These are phyloP conservation scores for Nematocida sp. DNA, from an alignment of 371 early-diverging fungal species.

Conservation along the genomic window DNA sequence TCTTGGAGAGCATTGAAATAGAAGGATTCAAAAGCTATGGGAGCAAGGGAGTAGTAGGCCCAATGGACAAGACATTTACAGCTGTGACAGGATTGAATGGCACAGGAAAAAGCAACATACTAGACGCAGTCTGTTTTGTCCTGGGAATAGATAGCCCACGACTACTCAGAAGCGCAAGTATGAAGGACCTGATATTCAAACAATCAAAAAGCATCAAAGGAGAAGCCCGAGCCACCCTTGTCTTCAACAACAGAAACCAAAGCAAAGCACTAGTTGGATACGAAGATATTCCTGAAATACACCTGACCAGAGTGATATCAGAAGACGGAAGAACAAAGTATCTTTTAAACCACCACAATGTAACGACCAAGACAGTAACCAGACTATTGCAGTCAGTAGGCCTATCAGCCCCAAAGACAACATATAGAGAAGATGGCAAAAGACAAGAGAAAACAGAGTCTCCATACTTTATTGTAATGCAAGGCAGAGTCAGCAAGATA, in stretches of 20 bases:
- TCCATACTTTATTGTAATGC: slow-evolving; percentile 47
- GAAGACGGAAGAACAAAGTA: slow-evolving; percentile 54
- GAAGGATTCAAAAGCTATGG: slow-evolving; percentile 65
- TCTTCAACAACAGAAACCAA: slow-evolving; percentile 39
- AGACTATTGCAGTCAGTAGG: slow-evolving; percentile 71
- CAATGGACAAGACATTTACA: slow-evolving; percentile 70
- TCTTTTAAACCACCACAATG: slow-evolving; percentile 82
- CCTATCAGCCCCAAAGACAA: slow-evolving; percentile 69
- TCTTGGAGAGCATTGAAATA: slow-evolving; percentile 56
- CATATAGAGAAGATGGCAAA: slow-evolving; percentile 80
- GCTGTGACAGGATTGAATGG: slow-evolving; percentile 99
- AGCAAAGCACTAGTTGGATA: slow-evolving; percentile 19
- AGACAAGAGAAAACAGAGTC: slow-evolving; percentile 77
- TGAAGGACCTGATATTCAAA: slow-evolving; percentile 91
- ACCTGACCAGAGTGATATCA: slow-evolving; percentile 30
- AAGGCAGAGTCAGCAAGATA: slow-evolving; percentile 43
- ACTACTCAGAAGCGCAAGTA: slow-evolving; percentile 79
- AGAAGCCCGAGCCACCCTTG: slow-evolving; percentile 27
- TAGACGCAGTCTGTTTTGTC: slow-evolving; percentile 97
- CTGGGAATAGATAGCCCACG: slow-evolving; percentile 68
- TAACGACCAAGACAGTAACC: slow-evolving; percentile 74
- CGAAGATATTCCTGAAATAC: slow-evolving; percentile 7
- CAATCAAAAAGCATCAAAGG: slow-evolving; percentile 69
- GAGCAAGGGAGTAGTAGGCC: slow-evolving; percentile 46
- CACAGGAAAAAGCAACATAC: slow-evolving; percentile 94